Evolutionary conservation across 2,329 filamentous ascomycete genomes (phyloP).

Genomic region (Penicillium sp.): DNA sequence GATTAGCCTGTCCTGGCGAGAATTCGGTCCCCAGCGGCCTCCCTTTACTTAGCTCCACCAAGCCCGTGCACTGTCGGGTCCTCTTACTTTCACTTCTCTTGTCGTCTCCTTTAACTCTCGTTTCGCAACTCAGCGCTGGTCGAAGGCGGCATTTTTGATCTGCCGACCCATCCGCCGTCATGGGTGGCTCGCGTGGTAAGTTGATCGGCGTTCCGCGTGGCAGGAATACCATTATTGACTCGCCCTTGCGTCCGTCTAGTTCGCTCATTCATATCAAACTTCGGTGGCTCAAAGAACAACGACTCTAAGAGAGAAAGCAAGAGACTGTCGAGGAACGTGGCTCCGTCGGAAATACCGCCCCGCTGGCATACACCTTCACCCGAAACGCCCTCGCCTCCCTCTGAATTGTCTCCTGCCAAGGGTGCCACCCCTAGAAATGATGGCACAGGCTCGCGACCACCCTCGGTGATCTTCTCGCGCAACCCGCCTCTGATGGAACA

Average conservation of each 20-base stretch:
- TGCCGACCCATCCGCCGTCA: constrained; percentile 20
- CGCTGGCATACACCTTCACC: constrained; percentile 34
- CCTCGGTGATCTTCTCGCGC: constrained; percentile 83
- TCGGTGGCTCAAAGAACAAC: constrained; percentile 33
- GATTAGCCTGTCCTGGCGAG: constrained; percentile 11
- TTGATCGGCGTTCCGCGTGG: constrained; percentile 12
- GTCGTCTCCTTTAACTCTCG: constrained; percentile 2
- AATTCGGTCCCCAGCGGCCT: constrained; percentile 3
- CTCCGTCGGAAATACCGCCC: constrained; percentile 23
- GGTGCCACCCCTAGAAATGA: constrained; percentile 45
- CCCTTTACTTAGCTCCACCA: constrained; percentile 8
- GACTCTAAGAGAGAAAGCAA: constrained; percentile 39
- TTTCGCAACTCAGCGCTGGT: constrained; percentile 9
- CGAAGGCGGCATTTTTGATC: constrained; percentile 4
- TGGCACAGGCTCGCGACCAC: constrained; percentile 62
- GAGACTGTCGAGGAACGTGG: constrained; percentile 26
- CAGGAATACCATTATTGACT: constrained; percentile 17
- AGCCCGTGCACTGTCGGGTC: constrained; percentile 14
- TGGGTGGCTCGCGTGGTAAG: constrained; percentile 43
- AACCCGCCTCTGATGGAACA: constrained; percentile 84
- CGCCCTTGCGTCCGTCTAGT: constrained; percentile 54
- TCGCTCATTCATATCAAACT: constrained; percentile 76
- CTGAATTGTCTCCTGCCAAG: constrained; percentile 39
- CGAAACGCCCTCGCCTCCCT: constrained; percentile 36
- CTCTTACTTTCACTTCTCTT: constrained; percentile 13